A percentile compares a stretch with the other conserved stretches of the same genome.
Evolutionary conservation across 768 basidiomycete species (phyloP).

Genomic region (Tylopilus plumbeoviolaceoides): DNA sequence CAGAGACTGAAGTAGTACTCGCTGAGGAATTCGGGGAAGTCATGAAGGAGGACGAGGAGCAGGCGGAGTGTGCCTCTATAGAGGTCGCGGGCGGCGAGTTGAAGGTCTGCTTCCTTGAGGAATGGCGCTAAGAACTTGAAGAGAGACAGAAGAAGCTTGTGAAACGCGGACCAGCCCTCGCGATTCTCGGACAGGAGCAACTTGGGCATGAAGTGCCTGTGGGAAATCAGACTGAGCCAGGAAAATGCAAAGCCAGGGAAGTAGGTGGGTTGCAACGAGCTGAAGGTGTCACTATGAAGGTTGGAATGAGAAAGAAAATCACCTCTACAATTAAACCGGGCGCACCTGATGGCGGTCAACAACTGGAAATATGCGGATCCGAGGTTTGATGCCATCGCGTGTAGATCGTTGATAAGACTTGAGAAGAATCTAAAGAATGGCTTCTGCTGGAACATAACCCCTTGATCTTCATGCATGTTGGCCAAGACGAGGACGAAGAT

Average conservation of each 20-base stretch:
- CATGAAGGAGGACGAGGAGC: conserved; percentile 92
- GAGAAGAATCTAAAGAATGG: conserved; percentile 99
- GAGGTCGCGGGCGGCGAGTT: conserved; percentile 76
- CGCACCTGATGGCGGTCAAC: conserved; percentile 81
- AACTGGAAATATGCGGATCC: conserved; percentile 89
- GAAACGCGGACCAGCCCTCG: conserved; percentile 97
- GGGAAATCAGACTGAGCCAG: conserved; percentile 95
- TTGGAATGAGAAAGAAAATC: not conserved
- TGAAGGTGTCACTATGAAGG: conserved; percentile 80
- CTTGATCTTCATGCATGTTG: conserved; percentile 92
- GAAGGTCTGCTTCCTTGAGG: conserved; percentile 77
- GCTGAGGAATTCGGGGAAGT: conserved; percentile 97
- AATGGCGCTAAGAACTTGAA: conserved; percentile 95
- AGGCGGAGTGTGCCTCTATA: conserved; percentile 89
- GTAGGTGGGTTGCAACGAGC: conserved; percentile 91
- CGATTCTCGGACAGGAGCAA: conserved; percentile 82
- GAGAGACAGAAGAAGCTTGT: conserved; percentile 87
- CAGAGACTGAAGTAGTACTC: conserved; percentile 96
- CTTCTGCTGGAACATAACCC: conserved; percentile 88
- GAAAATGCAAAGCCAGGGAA: conserved; percentile 99
- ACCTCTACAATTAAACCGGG: not conserved
- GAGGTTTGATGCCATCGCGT: conserved; percentile 78
- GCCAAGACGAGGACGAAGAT: conserved; percentile 96
- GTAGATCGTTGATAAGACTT: conserved; percentile 88
- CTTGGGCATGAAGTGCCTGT: conserved; percentile 97